Percentiles rank a stretch among this genome's conserved stretches.
Conservation (phyloP, 202 grass and related monocot species). For the Panicum virgatum region DNA sequence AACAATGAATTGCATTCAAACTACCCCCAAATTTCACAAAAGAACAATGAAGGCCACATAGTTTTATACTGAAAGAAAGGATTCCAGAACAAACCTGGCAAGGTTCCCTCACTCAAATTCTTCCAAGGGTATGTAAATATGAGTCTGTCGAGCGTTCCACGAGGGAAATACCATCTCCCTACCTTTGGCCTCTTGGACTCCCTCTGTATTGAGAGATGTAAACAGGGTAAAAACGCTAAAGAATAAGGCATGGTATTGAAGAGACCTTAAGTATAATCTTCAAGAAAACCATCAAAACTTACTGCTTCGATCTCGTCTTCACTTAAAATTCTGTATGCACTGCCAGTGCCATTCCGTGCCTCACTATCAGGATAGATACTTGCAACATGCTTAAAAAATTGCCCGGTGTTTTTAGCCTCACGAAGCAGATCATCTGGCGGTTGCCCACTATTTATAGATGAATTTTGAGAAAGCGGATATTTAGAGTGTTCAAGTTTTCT, state of each 20-base stretch:
- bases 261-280: slow-evolving; percentile 17
- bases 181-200: slow-evolving; percentile 77
- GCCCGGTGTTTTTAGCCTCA: slow-evolving; percentile 77
- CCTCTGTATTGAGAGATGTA: slow-evolving; percentile 58
- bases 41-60: slow-evolving; percentile 14
- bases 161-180: slow-evolving; percentile 92
- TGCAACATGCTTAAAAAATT: slow-evolving; percentile 83
- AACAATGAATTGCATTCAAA: neutral
- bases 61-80: slow-evolving; percentile 12
- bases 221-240: slow-evolving; percentile 31
- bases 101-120: slow-evolving; percentile 61
- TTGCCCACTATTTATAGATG: slow-evolving; percentile 66
- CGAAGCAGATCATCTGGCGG: slow-evolving; percentile 86
- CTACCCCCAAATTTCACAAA: neutral
- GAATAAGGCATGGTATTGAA: slow-evolving; percentile 32
- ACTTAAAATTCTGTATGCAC: slow-evolving; percentile 79
- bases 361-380: slow-evolving; percentile 60
- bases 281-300: slow-evolving; percentile 49
- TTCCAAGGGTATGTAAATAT: slow-evolving; percentile 86
- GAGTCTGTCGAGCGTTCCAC: slow-evolving; percentile 76
- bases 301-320: slow-evolving; percentile 85
- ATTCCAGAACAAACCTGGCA: slow-evolving; percentile 62
- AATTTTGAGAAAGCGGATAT: slow-evolving; percentile 38
- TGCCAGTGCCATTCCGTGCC: slow-evolving; percentile 36
- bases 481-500: slow-evolving; percentile 12